Evolutionary conservation across 768 basidiomycete species (phyloP).

Genomic region (Leucocoprinus sp.): DNA sequence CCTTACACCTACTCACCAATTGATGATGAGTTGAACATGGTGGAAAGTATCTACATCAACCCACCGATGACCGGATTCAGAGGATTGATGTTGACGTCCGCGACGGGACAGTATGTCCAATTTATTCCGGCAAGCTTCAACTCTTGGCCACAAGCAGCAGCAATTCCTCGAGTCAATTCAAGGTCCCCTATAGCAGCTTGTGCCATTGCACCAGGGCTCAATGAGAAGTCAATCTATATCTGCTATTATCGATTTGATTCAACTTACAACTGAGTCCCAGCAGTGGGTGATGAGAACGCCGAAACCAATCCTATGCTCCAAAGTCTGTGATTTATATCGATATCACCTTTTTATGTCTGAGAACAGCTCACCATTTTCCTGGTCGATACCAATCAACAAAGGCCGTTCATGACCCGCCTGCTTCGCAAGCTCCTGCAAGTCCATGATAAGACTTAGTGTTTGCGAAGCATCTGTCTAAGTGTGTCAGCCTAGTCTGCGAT

Average conservation of each 20-base stretch:
- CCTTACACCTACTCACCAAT: conserved; percentile 41
- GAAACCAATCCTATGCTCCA: conserved; percentile 50
- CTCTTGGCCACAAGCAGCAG: conserved; percentile 44
- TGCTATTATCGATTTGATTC: background rate
- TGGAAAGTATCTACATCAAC: conserved; percentile 10
- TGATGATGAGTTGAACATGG: background rate
- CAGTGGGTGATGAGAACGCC: conserved; percentile 47
- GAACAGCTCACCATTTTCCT: conserved; percentile 50
- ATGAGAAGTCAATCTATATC: background rate
- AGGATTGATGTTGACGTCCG: conserved; percentile 64
- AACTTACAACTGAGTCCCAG: conserved; percentile 63
- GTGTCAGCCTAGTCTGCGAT: background rate
- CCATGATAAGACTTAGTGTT: conserved; percentile 35
- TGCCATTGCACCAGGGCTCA: conserved; percentile 69
- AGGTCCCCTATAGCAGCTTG: conserved; percentile 46
- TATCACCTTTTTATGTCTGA: background rate
- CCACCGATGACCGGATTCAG: conserved; percentile 65
- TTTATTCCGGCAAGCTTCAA: conserved; percentile 56
- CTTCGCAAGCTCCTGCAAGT: conserved; percentile 48
- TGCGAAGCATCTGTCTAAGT: conserved; percentile 38
- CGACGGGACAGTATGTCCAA: conserved; percentile 67
- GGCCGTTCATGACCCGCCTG: conserved; percentile 47
- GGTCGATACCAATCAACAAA: conserved; percentile 63
- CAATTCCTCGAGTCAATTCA: conserved; percentile 36
- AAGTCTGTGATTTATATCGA: background rate